A percentile compares a stretch with the other conserved stretches of the same genome.
Conservation (phyloP, 2,329 filamentous ascomycete genomes). For the Epichloe hybrida region DNA sequence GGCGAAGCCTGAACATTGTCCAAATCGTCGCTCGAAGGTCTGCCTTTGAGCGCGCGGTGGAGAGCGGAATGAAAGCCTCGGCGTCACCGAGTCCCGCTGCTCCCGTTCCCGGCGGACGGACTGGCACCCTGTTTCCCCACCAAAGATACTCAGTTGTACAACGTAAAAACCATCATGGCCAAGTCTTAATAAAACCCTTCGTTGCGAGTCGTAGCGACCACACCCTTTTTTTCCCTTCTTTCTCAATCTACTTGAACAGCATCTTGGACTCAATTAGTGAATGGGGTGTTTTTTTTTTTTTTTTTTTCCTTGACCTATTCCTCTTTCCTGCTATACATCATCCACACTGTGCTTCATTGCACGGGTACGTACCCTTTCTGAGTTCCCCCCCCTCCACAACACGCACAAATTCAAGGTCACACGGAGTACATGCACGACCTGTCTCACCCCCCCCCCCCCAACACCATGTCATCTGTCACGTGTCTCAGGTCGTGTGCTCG, state of each 20-base stretch:
- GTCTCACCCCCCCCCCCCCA: too few relatives aligned
- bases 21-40: background rate
- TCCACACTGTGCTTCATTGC: too few relatives aligned
- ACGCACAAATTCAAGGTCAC: background rate
- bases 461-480: slow-evolving; percentile 7
- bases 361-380: background rate
- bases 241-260: too few relatives aligned
- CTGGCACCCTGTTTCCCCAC: background rate
- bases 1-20: too few relatives aligned
- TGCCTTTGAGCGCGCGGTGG: too few relatives aligned
- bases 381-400: background rate
- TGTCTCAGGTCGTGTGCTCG: slow-evolving; percentile 7
- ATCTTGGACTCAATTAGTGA: background rate
- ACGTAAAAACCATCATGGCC: slow-evolving; percentile 52
- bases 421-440: background rate
- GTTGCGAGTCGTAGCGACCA: slow-evolving; percentile 1
- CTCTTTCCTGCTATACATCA: too few relatives aligned
- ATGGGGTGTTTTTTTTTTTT: background rate
- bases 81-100: background rate
- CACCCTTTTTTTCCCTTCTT: background rate
- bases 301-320: background rate
- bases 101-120: too few relatives aligned
- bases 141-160: slow-evolving; percentile 47
- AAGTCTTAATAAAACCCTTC: slow-evolving; percentile 29
- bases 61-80: background rate